These are phyloP conservation scores for Botryotinia convoluta DNA, from an alignment of 2,329 filamentous ascomycete genomes.

Conservation along the genomic window DNA sequence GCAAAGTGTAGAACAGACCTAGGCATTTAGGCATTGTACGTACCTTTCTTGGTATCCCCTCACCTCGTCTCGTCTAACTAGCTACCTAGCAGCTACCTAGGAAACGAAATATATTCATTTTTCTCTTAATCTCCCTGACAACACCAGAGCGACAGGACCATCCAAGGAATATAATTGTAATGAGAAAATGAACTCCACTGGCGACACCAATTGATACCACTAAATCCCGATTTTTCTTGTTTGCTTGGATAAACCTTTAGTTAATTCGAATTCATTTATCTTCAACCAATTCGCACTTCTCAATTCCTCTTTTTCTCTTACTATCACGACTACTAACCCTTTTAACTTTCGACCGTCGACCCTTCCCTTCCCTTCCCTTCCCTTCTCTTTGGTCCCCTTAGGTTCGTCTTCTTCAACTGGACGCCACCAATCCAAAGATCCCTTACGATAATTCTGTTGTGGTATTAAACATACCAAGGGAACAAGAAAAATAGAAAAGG, in stretches of 20 bases:
- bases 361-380: background rate
- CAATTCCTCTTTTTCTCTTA: background rate
- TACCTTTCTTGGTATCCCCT: background rate
- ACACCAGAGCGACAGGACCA: slow-evolving; percentile 20
- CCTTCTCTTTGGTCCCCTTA: background rate
- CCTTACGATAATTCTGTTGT: background rate
- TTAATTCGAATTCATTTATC: slow-evolving; percentile 17
- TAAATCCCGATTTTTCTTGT: slow-evolving; percentile 9
- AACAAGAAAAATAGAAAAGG: background rate
- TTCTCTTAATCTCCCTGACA: slow-evolving; percentile 15
- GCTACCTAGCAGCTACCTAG: background rate
- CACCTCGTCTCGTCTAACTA: background rate
- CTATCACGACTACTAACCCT: background rate
- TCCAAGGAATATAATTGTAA: slow-evolving; percentile 19
- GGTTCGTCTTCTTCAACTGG: slow-evolving; percentile 6
- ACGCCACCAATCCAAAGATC: slow-evolving; percentile 1
- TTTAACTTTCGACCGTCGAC: background rate
- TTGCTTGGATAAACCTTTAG: slow-evolving; percentile 18
- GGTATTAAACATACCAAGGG: background rate
- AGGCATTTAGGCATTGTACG: background rate
- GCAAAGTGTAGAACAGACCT: background rate
- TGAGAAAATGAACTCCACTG: slow-evolving; percentile 20
- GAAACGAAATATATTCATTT: slow-evolving; percentile 8
- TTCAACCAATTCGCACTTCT: slow-evolving; percentile 5
- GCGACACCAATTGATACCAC: slow-evolving; percentile 17